A percentile compares a stretch with the other conserved stretches of the same genome.
phyloP scores from a whole-genome alignment of 371 early-diverging fungal genomes.

The Nematocida displodere region DNA sequence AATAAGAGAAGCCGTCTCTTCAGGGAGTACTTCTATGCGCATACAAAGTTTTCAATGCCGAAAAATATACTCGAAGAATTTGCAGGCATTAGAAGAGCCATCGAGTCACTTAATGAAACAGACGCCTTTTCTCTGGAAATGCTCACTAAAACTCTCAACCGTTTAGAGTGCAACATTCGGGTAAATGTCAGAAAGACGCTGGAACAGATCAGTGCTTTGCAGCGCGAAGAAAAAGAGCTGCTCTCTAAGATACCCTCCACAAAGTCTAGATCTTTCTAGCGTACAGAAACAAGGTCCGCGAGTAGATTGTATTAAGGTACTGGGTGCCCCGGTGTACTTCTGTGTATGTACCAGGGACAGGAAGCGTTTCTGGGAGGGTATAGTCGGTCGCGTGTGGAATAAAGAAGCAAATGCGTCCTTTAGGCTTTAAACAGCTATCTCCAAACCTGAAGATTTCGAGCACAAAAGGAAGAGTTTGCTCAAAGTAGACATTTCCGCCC shows the following conservation, averaged over 20 bases:
- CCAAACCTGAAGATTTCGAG: background rate
- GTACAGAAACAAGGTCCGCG: slow-evolving; percentile 31
- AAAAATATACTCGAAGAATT: background rate
- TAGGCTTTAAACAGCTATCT: background rate
- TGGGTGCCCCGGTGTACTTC: slow-evolving; percentile 10
- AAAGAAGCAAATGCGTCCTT: slow-evolving; percentile 37
- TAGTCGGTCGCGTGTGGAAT: slow-evolving; percentile 16
- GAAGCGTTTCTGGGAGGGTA: background rate
- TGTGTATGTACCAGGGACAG: background rate
- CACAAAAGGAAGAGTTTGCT: slow-evolving; percentile 2
- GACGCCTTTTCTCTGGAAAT: background rate
- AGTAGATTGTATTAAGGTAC: slow-evolving; percentile 32
- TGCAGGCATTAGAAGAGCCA: background rate
- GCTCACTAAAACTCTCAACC: background rate
- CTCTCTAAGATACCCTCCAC: background rate
- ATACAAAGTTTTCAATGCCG: too few relatives aligned
- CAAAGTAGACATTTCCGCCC: background rate
- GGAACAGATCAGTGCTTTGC: slow-evolving; percentile 33
- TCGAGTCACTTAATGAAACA: background rate
- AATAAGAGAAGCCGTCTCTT: background rate
- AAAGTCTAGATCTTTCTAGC: background rate
- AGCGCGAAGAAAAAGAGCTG: slow-evolving; percentile 47
- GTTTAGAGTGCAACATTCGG: background rate
- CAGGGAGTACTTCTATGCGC: slow-evolving; percentile 47
- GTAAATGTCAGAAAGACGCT: background rate